Evolutionary conservation across 345 rosid genomes (phyloP), one percentile per base, ranked within the genome.

Genomic region (Euphorbia peplus): DNA sequence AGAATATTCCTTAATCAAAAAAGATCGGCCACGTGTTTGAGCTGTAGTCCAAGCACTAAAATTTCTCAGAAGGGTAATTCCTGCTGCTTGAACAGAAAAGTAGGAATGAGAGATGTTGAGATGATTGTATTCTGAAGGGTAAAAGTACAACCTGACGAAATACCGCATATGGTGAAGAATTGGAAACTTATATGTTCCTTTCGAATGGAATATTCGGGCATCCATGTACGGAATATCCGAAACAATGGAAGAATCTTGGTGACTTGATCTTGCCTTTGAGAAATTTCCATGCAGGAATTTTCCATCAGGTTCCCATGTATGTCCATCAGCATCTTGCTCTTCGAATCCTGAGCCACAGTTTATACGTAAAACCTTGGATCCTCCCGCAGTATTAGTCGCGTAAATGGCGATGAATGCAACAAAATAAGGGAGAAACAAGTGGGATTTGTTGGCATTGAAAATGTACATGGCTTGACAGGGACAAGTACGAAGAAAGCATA

Each of bases 11-110:
- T 68, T 79, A 3, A 91, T 29, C 7, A 95, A 80, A 64, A 81
- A 91, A 53, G 93, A 89, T 30, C 84, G 89, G 1, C 95, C 80
- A 1, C 86, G 70, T 24, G 98, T 93, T 47, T 85, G 82, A 56
- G 93, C 87, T 18, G 96, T 88, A 39, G 87, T 78, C 6, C 84
- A 39, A 8, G 91, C 90, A 29, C 97, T 95, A 56, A 91, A 95
- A 76, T 91, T 91, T 71, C 69, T 82, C 70, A 91, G 44, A 14
- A 91, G 86, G 32, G 80, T 83, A 62, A 90, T 62, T 11, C 80
- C 84, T 9, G 68, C 79, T 0, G 93, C 86, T 2, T 30, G 61
- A 32, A 86, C 92, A 0, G 87, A 77, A 81, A 95, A 88, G 73
- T 79, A 95, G 1, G 96, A 84, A 19, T 83, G 71, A 6, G 73